Conservation (phyloP, 208 protist species). For the Naegleria gruberi region DNA sequence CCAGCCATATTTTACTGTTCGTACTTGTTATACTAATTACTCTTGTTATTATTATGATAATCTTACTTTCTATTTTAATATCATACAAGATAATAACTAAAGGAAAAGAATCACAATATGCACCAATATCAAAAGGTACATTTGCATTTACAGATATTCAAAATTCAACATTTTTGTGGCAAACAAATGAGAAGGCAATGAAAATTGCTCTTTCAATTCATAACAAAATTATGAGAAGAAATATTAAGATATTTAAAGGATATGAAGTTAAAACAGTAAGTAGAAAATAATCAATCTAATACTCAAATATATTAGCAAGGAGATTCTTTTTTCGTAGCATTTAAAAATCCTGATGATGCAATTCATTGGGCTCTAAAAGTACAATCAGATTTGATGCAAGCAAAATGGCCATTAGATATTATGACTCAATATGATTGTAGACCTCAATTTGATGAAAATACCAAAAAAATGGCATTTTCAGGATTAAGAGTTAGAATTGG, state of each 20-base stretch:
- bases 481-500: not conserved
- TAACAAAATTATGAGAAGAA: slow-evolving; percentile 26
- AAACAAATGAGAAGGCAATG: slow-evolving; percentile 14
- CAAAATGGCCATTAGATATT: slow-evolving; percentile 11
- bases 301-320: not conserved
- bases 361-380: not conserved
- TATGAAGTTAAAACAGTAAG: slow-evolving; percentile 50
- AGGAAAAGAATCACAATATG: too few relatives aligned
- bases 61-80: too few relatives aligned
- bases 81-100: too few relatives aligned
- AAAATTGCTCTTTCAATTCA: slow-evolving; percentile 20
- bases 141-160: slow-evolving; percentile 34
- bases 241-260: slow-evolving; percentile 22
- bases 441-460: not conserved
- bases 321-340: not conserved
- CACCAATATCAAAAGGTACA: not conserved
- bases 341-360: not conserved
- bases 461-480: not conserved
- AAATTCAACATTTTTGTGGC: slow-evolving; percentile 22
- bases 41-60: too few relatives aligned
- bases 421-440: not conserved
- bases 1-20: too few relatives aligned
- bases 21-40: too few relatives aligned
- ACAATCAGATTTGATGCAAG: not conserved
- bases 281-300: not conserved